phyloP scores from a whole-genome alignment of 495 filamentous ascomycete genomes.

The Podospora conica region DNA sequence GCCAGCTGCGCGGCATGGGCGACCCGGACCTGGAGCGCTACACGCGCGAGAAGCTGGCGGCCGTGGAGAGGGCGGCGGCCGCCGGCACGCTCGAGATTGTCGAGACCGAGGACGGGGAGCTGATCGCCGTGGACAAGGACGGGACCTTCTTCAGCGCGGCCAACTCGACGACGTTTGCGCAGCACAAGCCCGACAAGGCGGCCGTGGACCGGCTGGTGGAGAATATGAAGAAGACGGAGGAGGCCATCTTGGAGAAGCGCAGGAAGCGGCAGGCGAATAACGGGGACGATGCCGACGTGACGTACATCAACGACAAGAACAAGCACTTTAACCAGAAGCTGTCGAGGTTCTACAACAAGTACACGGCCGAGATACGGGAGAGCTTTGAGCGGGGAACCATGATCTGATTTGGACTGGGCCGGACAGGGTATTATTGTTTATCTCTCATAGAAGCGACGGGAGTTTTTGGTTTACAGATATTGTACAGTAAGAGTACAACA shows the following conservation, averaged over 20 bases:
- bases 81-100: slow-evolving; percentile 82
- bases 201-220: slow-evolving; percentile 85
- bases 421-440: not conserved
- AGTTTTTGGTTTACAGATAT: not conserved
- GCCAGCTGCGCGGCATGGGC: slow-evolving; percentile 69
- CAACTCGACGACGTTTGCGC: slow-evolving; percentile 70
- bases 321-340: slow-evolving; percentile 99
- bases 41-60: slow-evolving; percentile 74
- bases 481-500: not conserved
- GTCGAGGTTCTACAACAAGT: slow-evolving; percentile 94
- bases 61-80: slow-evolving; percentile 74
- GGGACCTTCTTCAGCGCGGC: slow-evolving; percentile 85
- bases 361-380: slow-evolving; percentile 93
- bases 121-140: slow-evolving; percentile 86
- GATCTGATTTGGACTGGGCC: slow-evolving; percentile 43
- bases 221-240: slow-evolving; percentile 85
- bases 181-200: slow-evolving; percentile 82
- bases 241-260: slow-evolving; percentile 74
- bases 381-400: slow-evolving; percentile 96
- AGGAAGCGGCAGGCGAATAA: slow-evolving; percentile 69
- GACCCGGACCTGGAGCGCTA: slow-evolving; percentile 69
- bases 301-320: slow-evolving; percentile 99
- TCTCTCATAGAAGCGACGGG: not conserved
- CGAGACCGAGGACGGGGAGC: slow-evolving; percentile 87
- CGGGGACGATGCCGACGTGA: slow-evolving; percentile 78